Percentiles rank a stretch among this genome's conserved stretches.
Conservation (phyloP, 805 yeast genomes). For the Ogataea haglerorum region DNA sequence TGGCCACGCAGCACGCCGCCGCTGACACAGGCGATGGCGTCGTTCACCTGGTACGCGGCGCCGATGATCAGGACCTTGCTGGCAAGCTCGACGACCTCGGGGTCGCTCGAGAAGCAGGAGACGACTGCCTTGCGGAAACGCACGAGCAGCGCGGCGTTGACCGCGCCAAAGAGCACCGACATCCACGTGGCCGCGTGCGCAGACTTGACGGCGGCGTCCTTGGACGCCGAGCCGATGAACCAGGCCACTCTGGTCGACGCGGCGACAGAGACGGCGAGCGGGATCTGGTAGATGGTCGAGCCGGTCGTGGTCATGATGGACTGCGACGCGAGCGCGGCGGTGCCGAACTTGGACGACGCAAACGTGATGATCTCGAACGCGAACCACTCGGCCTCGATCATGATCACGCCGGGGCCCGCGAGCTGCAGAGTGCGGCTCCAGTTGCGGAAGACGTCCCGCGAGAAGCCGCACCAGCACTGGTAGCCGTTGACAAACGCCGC, state of each 20-base stretch:
- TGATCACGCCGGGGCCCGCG: constrained; percentile 54
- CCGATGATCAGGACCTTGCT: constrained; percentile 55
- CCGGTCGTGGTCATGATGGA: constrained; percentile 44
- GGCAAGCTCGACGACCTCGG: constrained; percentile 50
- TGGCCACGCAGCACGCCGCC: constrained; percentile 80
- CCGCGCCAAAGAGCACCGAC: constrained; percentile 35
- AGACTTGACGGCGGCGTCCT: constrained; percentile 36
- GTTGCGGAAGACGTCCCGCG: constrained; percentile 39
- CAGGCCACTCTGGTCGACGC: constrained; percentile 57
- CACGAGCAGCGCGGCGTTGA: constrained; percentile 46
- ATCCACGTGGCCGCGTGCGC: constrained; percentile 37
- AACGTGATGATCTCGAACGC: constrained; percentile 57
- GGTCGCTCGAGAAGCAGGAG: constrained; percentile 55
- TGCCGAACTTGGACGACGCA: constrained; percentile 53
- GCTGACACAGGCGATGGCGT: constrained; percentile 65
- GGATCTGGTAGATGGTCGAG: constrained; percentile 51
- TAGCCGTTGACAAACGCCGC: constrained; percentile 43
- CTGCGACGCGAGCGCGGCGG: constrained; percentile 52
- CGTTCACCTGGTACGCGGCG: constrained; percentile 68
- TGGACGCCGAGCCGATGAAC: constrained; percentile 43
- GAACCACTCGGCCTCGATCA: constrained; percentile 59
- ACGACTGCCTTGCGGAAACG: constrained; percentile 43
- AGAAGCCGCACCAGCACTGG: constrained; percentile 51
- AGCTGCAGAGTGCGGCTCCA: constrained; percentile 44
- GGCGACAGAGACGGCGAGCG: constrained; percentile 57